phyloP scores from a whole-genome alignment of 2,329 filamentous ascomycete species.

The Alternaria gansuensis region DNA sequence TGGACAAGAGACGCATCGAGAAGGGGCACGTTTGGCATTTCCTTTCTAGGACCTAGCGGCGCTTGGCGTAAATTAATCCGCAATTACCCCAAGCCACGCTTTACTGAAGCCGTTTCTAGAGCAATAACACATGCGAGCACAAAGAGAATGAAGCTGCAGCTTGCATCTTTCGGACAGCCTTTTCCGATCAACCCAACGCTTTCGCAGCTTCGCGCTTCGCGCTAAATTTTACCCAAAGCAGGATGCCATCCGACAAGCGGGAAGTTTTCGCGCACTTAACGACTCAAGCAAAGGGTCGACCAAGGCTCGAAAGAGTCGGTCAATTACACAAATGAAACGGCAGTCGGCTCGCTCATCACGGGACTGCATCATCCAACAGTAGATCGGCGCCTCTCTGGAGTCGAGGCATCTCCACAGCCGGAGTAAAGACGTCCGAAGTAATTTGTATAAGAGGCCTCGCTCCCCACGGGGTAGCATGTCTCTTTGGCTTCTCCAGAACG shows the following conservation, averaged over 20 bases:
- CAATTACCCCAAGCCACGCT: slow-evolving; percentile 17
- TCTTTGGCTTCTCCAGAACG: slow-evolving; percentile 14
- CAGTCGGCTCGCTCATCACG: slow-evolving; percentile 15
- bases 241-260: slow-evolving; percentile 17
- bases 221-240: slow-evolving; percentile 13
- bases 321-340: slow-evolving; percentile 16
- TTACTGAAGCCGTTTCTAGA: neutral
- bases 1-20: neutral
- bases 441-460: slow-evolving; percentile 19
- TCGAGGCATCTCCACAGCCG: slow-evolving; percentile 23
- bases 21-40: neutral
- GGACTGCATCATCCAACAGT: slow-evolving; percentile 20
- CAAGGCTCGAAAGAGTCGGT: slow-evolving; percentile 7
- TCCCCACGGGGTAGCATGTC: slow-evolving; percentile 22
- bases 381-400: slow-evolving; percentile 13
- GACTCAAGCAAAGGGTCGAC: slow-evolving; percentile 9
- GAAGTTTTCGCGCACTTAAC: slow-evolving; percentile 3
- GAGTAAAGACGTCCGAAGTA: slow-evolving; percentile 22
- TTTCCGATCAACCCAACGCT: neutral
- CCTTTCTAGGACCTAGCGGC: slow-evolving; percentile 5
- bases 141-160: no score
- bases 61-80: slow-evolving; percentile 17
- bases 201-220: slow-evolving; percentile 1
- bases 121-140: fast-evolving
- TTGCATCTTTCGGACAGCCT: no score